phyloP scores from a whole-genome alignment of 2,329 filamentous ascomycete genomes.

The Didymella sp. region DNA sequence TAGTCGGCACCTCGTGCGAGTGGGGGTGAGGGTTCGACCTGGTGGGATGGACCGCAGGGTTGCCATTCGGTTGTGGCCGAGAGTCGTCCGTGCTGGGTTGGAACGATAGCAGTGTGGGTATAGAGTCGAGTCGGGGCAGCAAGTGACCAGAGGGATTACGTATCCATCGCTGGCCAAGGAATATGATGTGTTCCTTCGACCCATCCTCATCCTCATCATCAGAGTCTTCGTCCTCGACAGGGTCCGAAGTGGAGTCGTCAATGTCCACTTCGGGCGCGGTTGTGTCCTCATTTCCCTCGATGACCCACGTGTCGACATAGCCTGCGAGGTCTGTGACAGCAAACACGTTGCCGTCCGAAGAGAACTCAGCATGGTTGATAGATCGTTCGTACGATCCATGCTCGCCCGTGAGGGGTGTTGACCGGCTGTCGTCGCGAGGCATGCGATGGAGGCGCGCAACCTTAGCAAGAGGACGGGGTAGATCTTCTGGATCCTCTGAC shows the following conservation, averaged over 20 bases:
- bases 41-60: conserved; percentile 58
- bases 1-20: conserved; percentile 63
- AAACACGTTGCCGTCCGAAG: conserved; percentile 78
- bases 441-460: conserved; percentile 51
- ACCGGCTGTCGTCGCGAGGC: conserved; percentile 34
- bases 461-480: conserved; percentile 48
- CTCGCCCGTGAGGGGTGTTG: conserved; percentile 63
- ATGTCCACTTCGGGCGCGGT: conserved; percentile 52
- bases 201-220: conserved; percentile 56
- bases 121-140: conserved; percentile 55
- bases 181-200: conserved; percentile 57
- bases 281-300: conserved; percentile 65
- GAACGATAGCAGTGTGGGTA: conserved; percentile 57
- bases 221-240: conserved; percentile 43
- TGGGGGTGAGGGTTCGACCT: conserved; percentile 59
- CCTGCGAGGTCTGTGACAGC: conserved; percentile 83
- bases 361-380: conserved; percentile 78
- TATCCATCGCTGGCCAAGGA: conserved; percentile 72
- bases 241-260: conserved; percentile 41
- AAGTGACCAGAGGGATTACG: conserved; percentile 70
- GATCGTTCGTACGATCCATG: conserved; percentile 78
- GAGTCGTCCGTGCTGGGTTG: conserved; percentile 44
- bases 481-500: conserved; percentile 50
- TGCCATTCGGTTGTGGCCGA: conserved; percentile 51
- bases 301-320: conserved; percentile 84